Conservation (phyloP, 768 basidiomycete species). For the Phaeotremella skinneri region DNA sequence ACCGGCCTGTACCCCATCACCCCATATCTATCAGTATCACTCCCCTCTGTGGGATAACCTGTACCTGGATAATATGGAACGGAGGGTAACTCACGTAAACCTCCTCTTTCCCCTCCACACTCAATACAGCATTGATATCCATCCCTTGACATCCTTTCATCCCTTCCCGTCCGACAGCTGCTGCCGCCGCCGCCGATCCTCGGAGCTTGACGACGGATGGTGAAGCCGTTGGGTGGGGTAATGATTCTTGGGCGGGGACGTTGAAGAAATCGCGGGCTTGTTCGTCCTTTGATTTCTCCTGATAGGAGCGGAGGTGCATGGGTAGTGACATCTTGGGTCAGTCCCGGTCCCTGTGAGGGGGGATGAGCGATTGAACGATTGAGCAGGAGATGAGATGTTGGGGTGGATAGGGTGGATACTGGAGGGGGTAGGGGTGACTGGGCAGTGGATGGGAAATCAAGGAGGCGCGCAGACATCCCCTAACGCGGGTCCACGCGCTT, state of each 20-base stretch:
- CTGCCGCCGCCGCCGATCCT: conserved; percentile 7
- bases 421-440: not conserved
- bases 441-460: not conserved
- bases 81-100: conserved; percentile 70
- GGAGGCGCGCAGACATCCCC: not conserved
- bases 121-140: conserved; percentile 86
- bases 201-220: conserved; percentile 37
- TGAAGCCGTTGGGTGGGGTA: conserved; percentile 28
- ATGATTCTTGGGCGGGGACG: conserved; percentile 58
- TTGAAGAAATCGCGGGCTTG: conserved; percentile 82
- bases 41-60: not conserved
- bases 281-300: conserved; percentile 87
- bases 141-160: conserved; percentile 54
- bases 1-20: conserved; percentile 64
- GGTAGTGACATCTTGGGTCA: conserved; percentile 51
- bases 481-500: not conserved
- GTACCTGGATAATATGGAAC: conserved; percentile 9
- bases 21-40: conserved; percentile 8
- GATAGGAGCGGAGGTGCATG: conserved; percentile 77
- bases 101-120: conserved; percentile 80
- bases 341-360: no score
- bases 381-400: not conserved
- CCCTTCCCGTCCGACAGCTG: conserved; percentile 29
- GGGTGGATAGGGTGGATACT: not conserved
- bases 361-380: not conserved